Base-by-base conservation (phyloP, 2,329 filamentous ascomycete genomes). In the Nothophaeocryptopus gaeumannii region DNA sequence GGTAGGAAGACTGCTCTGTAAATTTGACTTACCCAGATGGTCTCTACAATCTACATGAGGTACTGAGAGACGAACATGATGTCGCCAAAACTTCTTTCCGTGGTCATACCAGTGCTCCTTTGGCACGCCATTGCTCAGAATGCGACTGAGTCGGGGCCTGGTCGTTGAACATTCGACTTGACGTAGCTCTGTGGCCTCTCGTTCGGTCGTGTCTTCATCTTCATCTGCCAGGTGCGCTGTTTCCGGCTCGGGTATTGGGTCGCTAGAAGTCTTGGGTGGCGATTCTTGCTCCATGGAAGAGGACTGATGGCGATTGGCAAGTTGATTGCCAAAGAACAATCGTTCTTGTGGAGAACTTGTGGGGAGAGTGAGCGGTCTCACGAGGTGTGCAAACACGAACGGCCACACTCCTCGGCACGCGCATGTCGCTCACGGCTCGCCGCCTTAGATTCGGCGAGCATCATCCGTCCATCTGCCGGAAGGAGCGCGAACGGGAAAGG, bases 1-100 rank as follows among this genome's bases (percentile, higher is more conserved):
- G n/a, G n/a, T n/a, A n/a, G n/a, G n/a, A n/a, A n/a, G n/a, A n/a
- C n/a, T n/a, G n/a, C n/a, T n/a, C n/a, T n/a, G n/a, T n/a, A n/a
- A n/a, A n/a, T n/a, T n/a, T n/a, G n/a, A n/a, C 72, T 46, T 72
- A 81, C 80, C 79, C 36, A 83, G 59, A 66, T 82, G 78, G 60
- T 83, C 79, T 64, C 79, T 70, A 56, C 75, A 75, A 40, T 71
- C 64, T 26, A 72, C 69, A 52, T 76, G 74, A 11, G 76, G 73
- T 12, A 82, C 78, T 3, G 72, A 68, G 5, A 80, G 64, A 45
- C 69, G 72, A 41, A 82, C 63, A 51, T 82, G 71, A 20, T 70
- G 67, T 35, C 67, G 65, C 78, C 79, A 82, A 52, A 77, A 75
- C 42, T 61, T 70, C 26, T 60, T 59, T 13, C 73, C 40, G n/a